Evolutionary conservation across 1,284 basidiomycete genomes (phyloP).

Genomic region (Cutaneotrichosporon cyanovorans): DNA sequence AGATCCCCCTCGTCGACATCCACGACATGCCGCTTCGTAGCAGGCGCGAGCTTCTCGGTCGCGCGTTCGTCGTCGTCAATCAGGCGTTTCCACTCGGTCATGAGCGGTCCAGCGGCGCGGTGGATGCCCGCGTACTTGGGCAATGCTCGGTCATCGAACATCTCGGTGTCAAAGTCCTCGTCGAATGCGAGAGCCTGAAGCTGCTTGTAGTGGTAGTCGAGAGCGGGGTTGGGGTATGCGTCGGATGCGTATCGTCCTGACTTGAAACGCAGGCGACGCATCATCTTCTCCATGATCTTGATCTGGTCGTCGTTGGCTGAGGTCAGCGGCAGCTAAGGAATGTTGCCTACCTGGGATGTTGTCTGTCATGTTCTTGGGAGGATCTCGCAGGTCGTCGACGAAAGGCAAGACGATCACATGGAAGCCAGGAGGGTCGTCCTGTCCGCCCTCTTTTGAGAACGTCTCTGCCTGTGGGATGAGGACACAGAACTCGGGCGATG

Average conservation of each 20-base stretch:
- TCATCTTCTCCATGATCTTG: slow-evolving; percentile 62
- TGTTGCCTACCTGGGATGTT: slow-evolving; percentile 54
- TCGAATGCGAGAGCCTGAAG: slow-evolving; percentile 86
- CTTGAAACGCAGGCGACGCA: slow-evolving; percentile 71
- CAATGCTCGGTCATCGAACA: slow-evolving; percentile 68
- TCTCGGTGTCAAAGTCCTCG: slow-evolving; percentile 67
- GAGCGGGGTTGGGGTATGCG: slow-evolving; percentile 78
- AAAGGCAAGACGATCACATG: slow-evolving; percentile 87
- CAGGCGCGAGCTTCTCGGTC: slow-evolving; percentile 28
- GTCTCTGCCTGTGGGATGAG: slow-evolving; percentile 82
- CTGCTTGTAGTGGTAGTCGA: slow-evolving; percentile 81
- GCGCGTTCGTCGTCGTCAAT: slow-evolving; percentile 60
- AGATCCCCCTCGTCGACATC: slow-evolving; percentile 56
- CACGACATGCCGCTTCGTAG: slow-evolving; percentile 19
- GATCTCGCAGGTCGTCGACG: slow-evolving; percentile 82
- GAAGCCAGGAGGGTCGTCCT: slow-evolving; percentile 80
- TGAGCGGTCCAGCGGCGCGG: slow-evolving; percentile 67
- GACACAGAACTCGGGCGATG: slow-evolving; percentile 71
- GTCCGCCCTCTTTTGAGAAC: slow-evolving; percentile 59
- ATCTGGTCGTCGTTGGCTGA: slow-evolving; percentile 62
- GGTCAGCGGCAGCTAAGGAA: too few species aligned
- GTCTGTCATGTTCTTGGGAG: slow-evolving; percentile 49
- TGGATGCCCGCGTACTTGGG: slow-evolving; percentile 74
- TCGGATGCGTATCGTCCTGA: slow-evolving; percentile 75
- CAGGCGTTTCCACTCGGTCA: slow-evolving; percentile 66